Conservation (phyloP, 441 rosid species). For the Corymbia citriodora region DNA sequence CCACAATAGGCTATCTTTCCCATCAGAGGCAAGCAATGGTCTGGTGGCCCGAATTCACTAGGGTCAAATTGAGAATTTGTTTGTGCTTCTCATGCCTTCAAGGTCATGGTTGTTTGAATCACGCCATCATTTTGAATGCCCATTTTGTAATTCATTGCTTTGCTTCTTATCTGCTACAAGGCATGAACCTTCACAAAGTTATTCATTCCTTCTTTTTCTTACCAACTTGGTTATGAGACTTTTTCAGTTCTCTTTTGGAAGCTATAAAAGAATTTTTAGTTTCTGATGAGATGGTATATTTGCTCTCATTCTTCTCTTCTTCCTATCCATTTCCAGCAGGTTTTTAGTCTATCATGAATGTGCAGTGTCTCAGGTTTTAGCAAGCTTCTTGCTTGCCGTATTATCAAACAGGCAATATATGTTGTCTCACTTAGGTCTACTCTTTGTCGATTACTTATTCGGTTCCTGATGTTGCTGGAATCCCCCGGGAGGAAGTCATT, state of each 20-base stretch:
- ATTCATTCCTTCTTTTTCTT: background rate
- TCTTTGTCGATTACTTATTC: background rate
- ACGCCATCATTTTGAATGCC: background rate
- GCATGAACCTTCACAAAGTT: background rate
- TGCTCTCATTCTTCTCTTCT: background rate
- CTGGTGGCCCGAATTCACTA: background rate
- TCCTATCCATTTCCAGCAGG: background rate
- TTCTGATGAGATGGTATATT: background rate
- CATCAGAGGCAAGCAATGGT: too few relatives aligned
- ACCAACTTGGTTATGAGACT: background rate
- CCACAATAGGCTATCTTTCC: too few relatives aligned
- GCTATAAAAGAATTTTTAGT: background rate
- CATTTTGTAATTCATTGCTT: background rate
- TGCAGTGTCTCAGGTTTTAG: background rate
- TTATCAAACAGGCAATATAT: background rate
- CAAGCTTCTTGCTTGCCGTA: background rate
- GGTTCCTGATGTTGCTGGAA: background rate
- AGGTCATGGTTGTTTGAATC: background rate
- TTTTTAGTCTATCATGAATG: background rate
- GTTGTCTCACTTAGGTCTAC: background rate
- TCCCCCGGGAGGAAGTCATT: slow-evolving; percentile 39
- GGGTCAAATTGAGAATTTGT: too few relatives aligned
- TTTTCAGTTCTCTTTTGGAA: background rate
- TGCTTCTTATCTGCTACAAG: background rate
- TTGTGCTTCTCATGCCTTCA: background rate